These are phyloP conservation scores for Venturia oleaginea DNA, from an alignment of 2,329 filamentous ascomycete species.

Conservation along the genomic window DNA sequence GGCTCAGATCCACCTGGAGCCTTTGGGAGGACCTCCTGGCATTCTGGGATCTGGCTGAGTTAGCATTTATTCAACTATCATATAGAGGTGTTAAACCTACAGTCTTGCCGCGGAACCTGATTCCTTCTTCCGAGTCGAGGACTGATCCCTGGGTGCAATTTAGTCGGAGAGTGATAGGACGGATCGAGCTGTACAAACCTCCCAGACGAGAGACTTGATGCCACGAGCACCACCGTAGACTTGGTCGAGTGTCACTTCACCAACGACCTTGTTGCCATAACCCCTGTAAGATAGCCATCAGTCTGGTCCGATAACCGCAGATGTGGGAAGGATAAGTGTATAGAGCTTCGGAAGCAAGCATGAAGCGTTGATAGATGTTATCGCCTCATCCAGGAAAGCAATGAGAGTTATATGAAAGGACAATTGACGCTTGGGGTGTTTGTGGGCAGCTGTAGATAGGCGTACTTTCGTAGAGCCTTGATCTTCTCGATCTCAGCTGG, in stretches of 20 bases:
- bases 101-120: conserved; percentile 97
- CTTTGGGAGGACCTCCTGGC: conserved; percentile 95
- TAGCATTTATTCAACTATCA: conserved; percentile 7
- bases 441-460: conserved; percentile 17
- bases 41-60: conserved; percentile 70
- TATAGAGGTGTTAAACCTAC: conserved; percentile 31
- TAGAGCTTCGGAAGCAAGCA: not conserved
- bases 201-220: conserved; percentile 98
- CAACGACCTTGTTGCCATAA: conserved; percentile 87
- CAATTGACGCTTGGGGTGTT: not conserved
- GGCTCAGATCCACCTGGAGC: conserved; percentile 94
- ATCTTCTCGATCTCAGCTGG: conserved; percentile 98
- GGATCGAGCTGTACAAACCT: conserved; percentile 42
- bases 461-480: conserved; percentile 95
- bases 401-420: not conserved
- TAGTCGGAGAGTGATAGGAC: conserved; percentile 15
- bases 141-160: conserved; percentile 60
- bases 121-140: conserved; percentile 96
- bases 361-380: not conserved
- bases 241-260: conserved; percentile 98
- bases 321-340: not conserved
- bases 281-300: conserved; percentile 45
- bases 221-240: conserved; percentile 98
- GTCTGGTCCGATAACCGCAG: not conserved
- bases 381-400: not conserved